Percentiles rank a stretch among this genome's conserved stretches.
phyloP scores from a whole-genome alignment of 2,329 filamentous ascomycete species.

The Colletotrichum chlorophyti region DNA sequence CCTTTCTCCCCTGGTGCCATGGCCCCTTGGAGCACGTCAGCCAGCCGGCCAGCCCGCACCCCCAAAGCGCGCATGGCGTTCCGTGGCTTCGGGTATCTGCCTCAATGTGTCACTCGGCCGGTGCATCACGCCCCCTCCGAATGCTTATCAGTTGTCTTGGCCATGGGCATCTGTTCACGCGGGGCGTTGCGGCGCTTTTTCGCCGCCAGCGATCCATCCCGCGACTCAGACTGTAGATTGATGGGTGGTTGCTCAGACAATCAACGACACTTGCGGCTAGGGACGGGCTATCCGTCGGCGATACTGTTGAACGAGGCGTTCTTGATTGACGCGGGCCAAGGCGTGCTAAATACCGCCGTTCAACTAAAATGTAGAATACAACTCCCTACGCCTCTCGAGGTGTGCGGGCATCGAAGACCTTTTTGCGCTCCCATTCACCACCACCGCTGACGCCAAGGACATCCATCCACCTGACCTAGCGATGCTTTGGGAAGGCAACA shows the following conservation, averaged over 20 bases:
- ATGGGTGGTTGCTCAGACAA: background rate
- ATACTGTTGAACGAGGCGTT: slow-evolving; percentile 17
- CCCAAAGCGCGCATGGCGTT: background rate
- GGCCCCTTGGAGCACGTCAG: slow-evolving; percentile 4
- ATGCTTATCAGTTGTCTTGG: slow-evolving; percentile 1
- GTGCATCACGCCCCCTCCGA: background rate
- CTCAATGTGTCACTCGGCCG: slow-evolving; percentile 20
- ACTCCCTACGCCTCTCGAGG: no score
- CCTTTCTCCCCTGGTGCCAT: slow-evolving; percentile 3
- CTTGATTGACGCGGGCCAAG: slow-evolving; percentile 15
- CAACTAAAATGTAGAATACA: no score
- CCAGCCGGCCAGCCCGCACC: background rate
- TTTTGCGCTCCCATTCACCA: slow-evolving; percentile 1
- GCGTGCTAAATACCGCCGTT: background rate
- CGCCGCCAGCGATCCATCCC: no score
- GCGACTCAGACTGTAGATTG: background rate
- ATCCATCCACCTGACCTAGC: slow-evolving; percentile 1
- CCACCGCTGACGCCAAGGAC: slow-evolving; percentile 20
- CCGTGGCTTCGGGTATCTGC: slow-evolving; percentile 25
- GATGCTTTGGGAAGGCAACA: background rate
- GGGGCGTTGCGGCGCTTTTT: no score
- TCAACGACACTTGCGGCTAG: slow-evolving; percentile 11
- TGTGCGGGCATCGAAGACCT: no score
- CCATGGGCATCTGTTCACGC: background rate
- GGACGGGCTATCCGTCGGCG: slow-evolving; percentile 16